Evolutionary conservation across 345 rosid species (phyloP), one percentile per base, ranked within the genome.

Genomic region (Eutrema heterophyllum): DNA sequence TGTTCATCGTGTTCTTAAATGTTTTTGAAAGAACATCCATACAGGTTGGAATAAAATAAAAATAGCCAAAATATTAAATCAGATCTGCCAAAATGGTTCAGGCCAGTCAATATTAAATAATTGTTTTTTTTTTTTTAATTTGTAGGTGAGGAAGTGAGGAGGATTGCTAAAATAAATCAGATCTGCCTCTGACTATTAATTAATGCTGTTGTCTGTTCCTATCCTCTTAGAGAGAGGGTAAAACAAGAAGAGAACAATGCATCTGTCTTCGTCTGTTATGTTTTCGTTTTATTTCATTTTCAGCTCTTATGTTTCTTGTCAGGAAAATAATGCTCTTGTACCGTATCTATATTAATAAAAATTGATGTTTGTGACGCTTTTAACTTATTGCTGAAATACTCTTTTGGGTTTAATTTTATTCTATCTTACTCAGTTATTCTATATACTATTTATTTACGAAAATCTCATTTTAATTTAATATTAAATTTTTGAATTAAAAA

Each of bases 131-230:
- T 1, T 9, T 21, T 18, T 36, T 5, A n/a, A 36, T 27, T 10
- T 64, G 39, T 24, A 72, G 77, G 78, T 40, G n/a, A 57, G 14
- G 18, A 39, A 14, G 14, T 51, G 56, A 43, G 9, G 59, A 30
- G 16, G 32, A 24, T 27, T 6, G 21, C 40, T 21, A 35, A 5
- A 73, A 73, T 73, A 73, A 73, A 55, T 9, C 35, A 54, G 64
- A 64, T 73, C 21, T 73, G 40, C 2, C 54, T 64, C 40, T 72
- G 76, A 51, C 26, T 9, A 14, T 60, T 41, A 53, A 40, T 59
- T 18, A 64, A 50, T 46, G 72, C 13, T 49, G 61, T 30, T 27
- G 51, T 36, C 13, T 39, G 13, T 45, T 55, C 38, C 14, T 43
- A 21, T 64, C 70, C 14, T 56, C 35, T 41, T 61, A 1, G 13